Percentiles rank a stretch among this genome's conserved stretches.
These are phyloP conservation scores for Hyaloperonospora brassicae DNA, from an alignment of 352 stramenopile genomes.

Conservation along the genomic window DNA sequence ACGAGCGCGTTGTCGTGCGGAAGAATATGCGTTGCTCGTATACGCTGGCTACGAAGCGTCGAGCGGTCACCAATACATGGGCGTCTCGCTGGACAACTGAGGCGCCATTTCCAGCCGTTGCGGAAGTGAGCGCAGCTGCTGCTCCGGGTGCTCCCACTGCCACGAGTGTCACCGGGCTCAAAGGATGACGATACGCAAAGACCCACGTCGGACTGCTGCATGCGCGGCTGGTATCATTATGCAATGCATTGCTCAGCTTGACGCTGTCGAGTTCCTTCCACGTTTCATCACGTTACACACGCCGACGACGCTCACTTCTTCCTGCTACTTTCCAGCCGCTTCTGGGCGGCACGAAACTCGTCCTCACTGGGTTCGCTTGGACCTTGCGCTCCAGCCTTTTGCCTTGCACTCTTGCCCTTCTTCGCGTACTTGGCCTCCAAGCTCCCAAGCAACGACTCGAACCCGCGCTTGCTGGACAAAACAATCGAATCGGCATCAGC, in stretches of 20 bases:
- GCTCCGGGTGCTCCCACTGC: constrained; percentile 18
- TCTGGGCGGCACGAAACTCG: constrained; percentile 50
- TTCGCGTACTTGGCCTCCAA: constrained; percentile 60
- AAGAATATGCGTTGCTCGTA: constrained; percentile 43
- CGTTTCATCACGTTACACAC: constrained; percentile 3
- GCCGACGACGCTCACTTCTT: constrained; percentile 21
- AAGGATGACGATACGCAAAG: constrained; percentile 7
- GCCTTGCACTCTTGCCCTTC: constrained; percentile 39
- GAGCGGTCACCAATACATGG: constrained; percentile 11
- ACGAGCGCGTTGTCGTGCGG: constrained; percentile 57
- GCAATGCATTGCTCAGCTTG: no score
- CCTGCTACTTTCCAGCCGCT: constrained; percentile 37
- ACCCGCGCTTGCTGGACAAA: constrained; percentile 40
- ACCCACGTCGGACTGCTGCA: not conserved
- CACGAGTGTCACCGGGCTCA: constrained; percentile 21
- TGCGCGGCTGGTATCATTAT: no score
- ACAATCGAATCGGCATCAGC: constrained; percentile 15
- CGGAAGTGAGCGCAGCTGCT: constrained; percentile 22
- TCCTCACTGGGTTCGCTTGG: constrained; percentile 46
- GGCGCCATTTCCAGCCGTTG: constrained; percentile 17
- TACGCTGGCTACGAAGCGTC: constrained; percentile 29
- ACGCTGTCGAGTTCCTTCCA: no score
- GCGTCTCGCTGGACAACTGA: constrained; percentile 17
- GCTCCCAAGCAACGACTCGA: constrained; percentile 47
- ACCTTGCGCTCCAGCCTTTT: constrained; percentile 12